phyloP scores from a whole-genome alignment of 2,329 filamentous ascomycete genomes.

The Epichloe sibirici region DNA sequence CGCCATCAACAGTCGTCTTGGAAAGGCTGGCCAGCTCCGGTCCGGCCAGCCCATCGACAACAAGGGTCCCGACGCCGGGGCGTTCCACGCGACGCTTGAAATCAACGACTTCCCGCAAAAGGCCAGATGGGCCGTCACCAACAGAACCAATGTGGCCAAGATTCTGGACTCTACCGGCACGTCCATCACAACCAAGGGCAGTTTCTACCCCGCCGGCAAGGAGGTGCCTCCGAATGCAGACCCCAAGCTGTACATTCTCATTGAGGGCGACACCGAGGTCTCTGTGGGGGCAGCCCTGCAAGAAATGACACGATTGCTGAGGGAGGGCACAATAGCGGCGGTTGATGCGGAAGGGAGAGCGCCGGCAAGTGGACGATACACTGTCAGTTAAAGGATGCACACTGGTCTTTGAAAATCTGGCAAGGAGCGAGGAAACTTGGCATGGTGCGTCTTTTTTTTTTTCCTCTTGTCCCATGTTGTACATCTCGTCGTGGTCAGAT shows the following conservation, averaged over 20 bases:
- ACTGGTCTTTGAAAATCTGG: background rate
- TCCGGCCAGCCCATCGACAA: constrained; percentile 95
- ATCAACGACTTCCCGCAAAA: constrained; percentile 99
- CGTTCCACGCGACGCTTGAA: constrained; percentile 91
- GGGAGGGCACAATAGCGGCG: constrained; percentile 81
- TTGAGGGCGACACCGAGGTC: constrained; percentile 92
- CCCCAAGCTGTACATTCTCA: constrained; percentile 94
- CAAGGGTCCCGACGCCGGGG: constrained; percentile 91
- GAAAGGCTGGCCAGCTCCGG: constrained; percentile 77
- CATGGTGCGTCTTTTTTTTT: too few relatives aligned
- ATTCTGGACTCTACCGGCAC: constrained; percentile 90
- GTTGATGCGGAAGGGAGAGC: constrained; percentile 75
- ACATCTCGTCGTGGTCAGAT: too few relatives aligned
- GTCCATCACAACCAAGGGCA: constrained; percentile 95
- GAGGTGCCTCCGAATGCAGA: constrained; percentile 62
- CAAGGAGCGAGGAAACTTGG: too few relatives aligned
- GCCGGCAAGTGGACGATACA: constrained; percentile 73
- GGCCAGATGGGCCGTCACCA: constrained; percentile 96
- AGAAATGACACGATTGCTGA: constrained; percentile 76
- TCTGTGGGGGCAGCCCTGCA: constrained; percentile 83
- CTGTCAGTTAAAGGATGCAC: constrained; percentile 49
- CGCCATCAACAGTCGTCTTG: constrained; percentile 81
- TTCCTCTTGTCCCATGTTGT: too few relatives aligned
- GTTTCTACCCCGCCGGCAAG: constrained; percentile 73
- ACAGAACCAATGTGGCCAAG: constrained; percentile 95